Conservation (phyloP, 2,329 filamentous ascomycete species). For the Xylaria sp. region DNA sequence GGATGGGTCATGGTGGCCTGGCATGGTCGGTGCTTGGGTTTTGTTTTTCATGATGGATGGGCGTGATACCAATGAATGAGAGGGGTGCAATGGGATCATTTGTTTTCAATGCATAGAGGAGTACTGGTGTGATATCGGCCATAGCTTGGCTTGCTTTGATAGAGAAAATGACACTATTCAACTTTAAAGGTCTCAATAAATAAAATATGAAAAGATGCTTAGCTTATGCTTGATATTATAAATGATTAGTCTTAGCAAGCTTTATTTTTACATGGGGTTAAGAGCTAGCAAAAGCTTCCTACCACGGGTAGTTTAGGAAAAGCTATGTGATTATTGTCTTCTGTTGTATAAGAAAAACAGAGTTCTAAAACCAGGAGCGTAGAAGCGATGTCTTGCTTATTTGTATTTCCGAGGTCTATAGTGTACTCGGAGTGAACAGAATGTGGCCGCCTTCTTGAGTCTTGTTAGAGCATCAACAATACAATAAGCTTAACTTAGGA, state of each 20-base stretch:
- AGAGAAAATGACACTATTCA: conserved; percentile 21
- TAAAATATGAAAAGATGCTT: background rate
- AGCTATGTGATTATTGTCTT: background rate
- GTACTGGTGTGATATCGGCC: conserved; percentile 9
- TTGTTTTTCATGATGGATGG: conserved; percentile 15
- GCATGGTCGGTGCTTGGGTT: conserved; percentile 18
- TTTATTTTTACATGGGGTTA: background rate
- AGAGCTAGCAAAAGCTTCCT: background rate
- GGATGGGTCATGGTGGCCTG: conserved; percentile 12
- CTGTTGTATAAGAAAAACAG: background rate
- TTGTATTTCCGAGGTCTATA: background rate
- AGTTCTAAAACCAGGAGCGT: background rate
- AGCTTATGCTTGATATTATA: background rate
- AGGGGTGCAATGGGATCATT: conserved; percentile 11
- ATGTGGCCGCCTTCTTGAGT: background rate
- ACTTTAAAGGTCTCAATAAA: background rate
- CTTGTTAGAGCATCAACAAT: too few relatives aligned
- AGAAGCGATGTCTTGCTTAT: background rate
- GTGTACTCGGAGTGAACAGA: background rate
- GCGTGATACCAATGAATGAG: conserved; percentile 30
- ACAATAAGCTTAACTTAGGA: too few relatives aligned
- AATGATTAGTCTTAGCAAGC: background rate
- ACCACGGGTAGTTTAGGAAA: background rate
- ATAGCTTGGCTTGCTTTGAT: conserved; percentile 8
- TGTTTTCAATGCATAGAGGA: conserved; percentile 9